These are phyloP conservation scores for Pedinophyceae sp. DNA, from an alignment of 139 green algal species.

Conservation along the genomic window DNA sequence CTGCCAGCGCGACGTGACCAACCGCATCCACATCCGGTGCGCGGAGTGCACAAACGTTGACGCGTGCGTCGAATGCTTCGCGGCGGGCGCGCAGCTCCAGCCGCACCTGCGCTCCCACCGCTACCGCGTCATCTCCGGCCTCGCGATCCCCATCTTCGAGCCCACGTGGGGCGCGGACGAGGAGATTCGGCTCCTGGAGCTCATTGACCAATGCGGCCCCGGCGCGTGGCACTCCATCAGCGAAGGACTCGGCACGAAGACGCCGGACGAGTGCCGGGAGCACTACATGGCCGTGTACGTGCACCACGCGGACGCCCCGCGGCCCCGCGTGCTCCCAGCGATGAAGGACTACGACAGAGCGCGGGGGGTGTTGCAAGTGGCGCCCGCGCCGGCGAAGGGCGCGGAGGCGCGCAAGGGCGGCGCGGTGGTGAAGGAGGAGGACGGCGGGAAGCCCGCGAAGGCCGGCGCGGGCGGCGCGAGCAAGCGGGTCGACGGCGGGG, in stretches of 20 bases:
- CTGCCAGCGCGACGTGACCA: neutral
- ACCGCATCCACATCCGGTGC: neutral
- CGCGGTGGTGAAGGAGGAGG: neutral
- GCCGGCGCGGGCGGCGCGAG: no score
- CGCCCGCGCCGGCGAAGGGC: neutral
- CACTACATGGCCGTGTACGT: conserved; percentile 3
- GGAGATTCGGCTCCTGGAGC: conserved; percentile 7
- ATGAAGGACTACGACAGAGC: neutral
- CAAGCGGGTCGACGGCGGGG: neutral
- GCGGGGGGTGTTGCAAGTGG: neutral
- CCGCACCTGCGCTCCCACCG: conserved; percentile 1
- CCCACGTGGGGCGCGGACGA: conserved; percentile 4
- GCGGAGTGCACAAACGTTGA: neutral
- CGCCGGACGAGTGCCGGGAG: conserved; percentile 1
- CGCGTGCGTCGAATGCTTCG: neutral
- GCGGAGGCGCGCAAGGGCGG: no score
- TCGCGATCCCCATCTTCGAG: conserved; percentile 2
- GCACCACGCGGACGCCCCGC: conserved; percentile 1
- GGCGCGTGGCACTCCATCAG: neutral
- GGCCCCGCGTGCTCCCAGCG: neutral
- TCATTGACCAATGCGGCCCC: conserved; percentile 1
- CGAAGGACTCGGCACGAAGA: neutral
- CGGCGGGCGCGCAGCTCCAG: neutral
- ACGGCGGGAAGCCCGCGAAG: neutral
- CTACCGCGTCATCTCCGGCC: neutral